Evolutionary conservation across 2,329 filamentous ascomycete genomes (phyloP).

Genomic region (Aureobasidium pullulans): DNA sequence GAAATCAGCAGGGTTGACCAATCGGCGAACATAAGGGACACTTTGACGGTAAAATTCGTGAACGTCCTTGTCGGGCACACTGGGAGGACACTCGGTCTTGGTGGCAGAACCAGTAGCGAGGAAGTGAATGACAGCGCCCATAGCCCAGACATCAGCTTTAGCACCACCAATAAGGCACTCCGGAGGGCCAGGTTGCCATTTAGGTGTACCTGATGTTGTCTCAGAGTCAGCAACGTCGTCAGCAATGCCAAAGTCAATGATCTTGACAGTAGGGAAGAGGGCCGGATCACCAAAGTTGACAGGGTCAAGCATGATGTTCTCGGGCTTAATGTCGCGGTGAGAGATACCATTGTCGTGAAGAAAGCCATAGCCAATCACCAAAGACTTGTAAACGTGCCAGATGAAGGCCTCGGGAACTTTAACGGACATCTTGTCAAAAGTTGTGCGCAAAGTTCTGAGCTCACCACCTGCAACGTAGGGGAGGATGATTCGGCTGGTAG

Average conservation of each 20-base stretch:
- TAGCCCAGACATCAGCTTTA: conserved; percentile 6
- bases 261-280: neutral
- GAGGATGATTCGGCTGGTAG: neutral
- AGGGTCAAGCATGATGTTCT: conserved; percentile 90
- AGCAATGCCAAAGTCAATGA: conserved; percentile 8
- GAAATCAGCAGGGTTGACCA: neutral
- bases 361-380: conserved; percentile 88
- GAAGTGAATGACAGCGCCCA: conserved; percentile 3
- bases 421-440: neutral
- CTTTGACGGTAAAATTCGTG: neutral
- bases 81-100: neutral
- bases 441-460: neutral
- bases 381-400: conserved; percentile 62
- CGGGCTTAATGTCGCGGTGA: conserved; percentile 90
- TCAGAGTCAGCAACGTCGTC: neutral
- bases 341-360: conserved; percentile 95
- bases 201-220: neutral
- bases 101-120: neutral
- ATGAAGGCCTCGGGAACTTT: conserved; percentile 7
- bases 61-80: neutral
- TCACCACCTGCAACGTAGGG: conserved; percentile 3
- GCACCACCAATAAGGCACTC: neutral
- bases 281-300: conserved; percentile 26
- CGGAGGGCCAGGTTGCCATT: neutral
- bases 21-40: neutral